Evolutionary conservation across 73 alveolate species (phyloP), one percentile per base, ranked within the genome.

Genomic region (Symbiodinium pilosum): DNA sequence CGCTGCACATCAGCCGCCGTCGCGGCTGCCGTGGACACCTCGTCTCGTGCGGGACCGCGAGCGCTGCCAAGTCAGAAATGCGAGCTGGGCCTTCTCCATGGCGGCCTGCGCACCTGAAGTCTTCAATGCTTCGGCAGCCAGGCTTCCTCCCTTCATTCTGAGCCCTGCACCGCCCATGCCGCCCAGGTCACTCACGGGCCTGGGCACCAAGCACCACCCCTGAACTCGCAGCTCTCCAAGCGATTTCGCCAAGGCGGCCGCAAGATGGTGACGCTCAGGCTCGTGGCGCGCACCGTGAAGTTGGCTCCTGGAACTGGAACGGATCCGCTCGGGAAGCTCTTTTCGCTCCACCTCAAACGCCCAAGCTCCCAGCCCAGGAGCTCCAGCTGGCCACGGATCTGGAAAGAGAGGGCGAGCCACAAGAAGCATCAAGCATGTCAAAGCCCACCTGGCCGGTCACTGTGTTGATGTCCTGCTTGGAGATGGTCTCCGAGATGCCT

Each of bases 211-310:
- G 59, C 59, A 47, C 59, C 59, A n/a, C n/a, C n/a, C n/a, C n/a
- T n/a, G n/a, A n/a, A n/a, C n/a, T n/a, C n/a, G n/a, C n/a, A n/a
- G n/a, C n/a, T n/a, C n/a, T n/a, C n/a, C n/a, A n/a, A n/a, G n/a
- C n/a, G n/a, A n/a, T n/a, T n/a, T n/a, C n/a, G n/a, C n/a, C n/a
- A n/a, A 9, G 43, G 88, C 26, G 38, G 28, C 64, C n/a, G 54
- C 96, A 91, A 87, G 11, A 69, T 91, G 34, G 96, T 91, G 39
- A 91, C 96, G 26, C 96, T 91, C 81, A 91, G 36, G 51, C 96
- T 91, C 64, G 96, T 69, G 77, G 96, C 96, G 26, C 96, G 77
- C 81, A 91, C 52, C n/a, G 96, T 91, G 87, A 91, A 91, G 41
- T 69, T 69, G 20, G 77, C 73, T 20, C 96, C 96, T 91, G 40